Conservation (phyloP, 2,329 filamentous ascomycete species). For the Cercospora zeina region DNA sequence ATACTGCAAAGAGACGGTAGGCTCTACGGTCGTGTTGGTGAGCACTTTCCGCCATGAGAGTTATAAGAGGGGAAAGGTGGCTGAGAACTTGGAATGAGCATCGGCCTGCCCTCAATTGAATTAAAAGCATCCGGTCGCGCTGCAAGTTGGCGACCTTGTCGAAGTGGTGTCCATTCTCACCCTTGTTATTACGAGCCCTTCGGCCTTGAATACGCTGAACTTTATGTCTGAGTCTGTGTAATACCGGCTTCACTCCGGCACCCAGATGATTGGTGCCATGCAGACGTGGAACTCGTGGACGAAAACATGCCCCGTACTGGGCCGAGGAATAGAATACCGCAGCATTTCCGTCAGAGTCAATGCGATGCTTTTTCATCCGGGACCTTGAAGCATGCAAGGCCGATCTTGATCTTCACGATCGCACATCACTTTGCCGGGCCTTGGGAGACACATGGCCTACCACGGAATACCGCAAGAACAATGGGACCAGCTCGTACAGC, state of each 20-base stretch:
- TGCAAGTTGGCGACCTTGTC: too few relatives aligned
- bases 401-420: background rate
- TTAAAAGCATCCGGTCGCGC: too few relatives aligned
- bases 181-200: too few relatives aligned
- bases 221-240: background rate
- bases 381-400: background rate
- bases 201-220: background rate
- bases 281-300: background rate
- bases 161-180: too few relatives aligned
- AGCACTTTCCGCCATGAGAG: too few relatives aligned
- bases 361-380: background rate
- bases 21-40: too few relatives aligned
- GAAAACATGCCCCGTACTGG: background rate
- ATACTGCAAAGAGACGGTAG: too few relatives aligned
- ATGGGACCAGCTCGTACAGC: conserved; percentile 1
- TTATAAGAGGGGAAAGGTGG: too few relatives aligned
- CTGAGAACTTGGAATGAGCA: too few relatives aligned
- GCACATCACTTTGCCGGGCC: background rate
- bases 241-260: background rate
- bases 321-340: too few relatives aligned
- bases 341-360: background rate
- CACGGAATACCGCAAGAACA: conserved; percentile 1
- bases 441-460: conserved; percentile 1
- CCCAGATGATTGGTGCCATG: background rate
- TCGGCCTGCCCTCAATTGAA: too few relatives aligned